A percentile compares a stretch with the other conserved stretches of the same genome.
phyloP scores from a whole-genome alignment of 306 rosid species.

The Potentilla sterilis region DNA sequence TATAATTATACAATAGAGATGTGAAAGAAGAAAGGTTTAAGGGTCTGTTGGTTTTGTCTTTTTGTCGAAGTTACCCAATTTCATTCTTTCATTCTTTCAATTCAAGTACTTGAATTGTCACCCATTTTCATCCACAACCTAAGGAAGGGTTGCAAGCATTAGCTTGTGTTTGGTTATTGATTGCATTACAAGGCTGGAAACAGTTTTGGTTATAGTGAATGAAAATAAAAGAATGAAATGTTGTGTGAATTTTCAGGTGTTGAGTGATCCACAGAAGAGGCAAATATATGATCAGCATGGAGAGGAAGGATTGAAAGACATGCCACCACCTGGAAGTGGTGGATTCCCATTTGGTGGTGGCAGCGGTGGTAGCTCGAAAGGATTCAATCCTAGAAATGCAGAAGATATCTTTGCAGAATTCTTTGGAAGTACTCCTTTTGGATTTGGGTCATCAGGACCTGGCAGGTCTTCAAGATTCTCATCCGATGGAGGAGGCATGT shows the following conservation, averaged over 20 bases:
- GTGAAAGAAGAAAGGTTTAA: background rate
- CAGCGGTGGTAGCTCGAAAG: slow-evolving; percentile 44
- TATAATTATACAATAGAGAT: background rate
- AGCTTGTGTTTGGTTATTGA: background rate
- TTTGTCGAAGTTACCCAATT: background rate
- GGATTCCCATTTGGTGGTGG: slow-evolving; percentile 42
- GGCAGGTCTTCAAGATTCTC: slow-evolving; percentile 72
- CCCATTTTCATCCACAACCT: background rate
- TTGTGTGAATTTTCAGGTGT: slow-evolving; percentile 53
- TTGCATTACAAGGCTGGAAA: slow-evolving; percentile 7
- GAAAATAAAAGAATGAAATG: slow-evolving; percentile 3
- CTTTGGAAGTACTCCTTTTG: slow-evolving; percentile 90
- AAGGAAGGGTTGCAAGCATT: background rate
- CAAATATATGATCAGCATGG: slow-evolving; percentile 75
- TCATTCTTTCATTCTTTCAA: too few species aligned
- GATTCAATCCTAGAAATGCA: slow-evolving; percentile 83
- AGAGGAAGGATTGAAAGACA: slow-evolving; percentile 88
- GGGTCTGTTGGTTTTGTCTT: background rate
- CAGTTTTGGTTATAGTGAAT: background rate
- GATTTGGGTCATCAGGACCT: slow-evolving; percentile 71
- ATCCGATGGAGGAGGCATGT: slow-evolving; percentile 58
- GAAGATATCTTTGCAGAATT: slow-evolving; percentile 97
- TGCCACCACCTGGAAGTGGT: slow-evolving; percentile 63
- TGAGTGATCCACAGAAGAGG: slow-evolving; percentile 84
- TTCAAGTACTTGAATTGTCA: background rate